Evolutionary conservation across 1,139 yeast genomes (phyloP).

Genomic region (Suhomyces coccinellae): DNA sequence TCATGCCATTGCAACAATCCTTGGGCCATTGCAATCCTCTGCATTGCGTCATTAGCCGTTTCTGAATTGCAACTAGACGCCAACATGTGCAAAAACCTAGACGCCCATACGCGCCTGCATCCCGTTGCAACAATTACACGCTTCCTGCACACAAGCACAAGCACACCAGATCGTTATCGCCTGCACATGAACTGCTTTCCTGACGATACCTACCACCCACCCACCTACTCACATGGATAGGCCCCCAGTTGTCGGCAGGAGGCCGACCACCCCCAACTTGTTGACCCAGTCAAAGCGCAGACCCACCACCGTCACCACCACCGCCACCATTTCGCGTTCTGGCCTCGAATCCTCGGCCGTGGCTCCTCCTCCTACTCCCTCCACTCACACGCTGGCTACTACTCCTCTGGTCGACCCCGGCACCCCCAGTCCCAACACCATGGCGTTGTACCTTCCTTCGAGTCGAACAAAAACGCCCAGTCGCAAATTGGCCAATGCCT

Average conservation of each 20-base stretch:
- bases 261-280: slow-evolving; percentile 8
- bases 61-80: no score
- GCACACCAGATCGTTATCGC: neutral
- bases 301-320: slow-evolving; percentile 14
- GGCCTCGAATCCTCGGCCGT: neutral
- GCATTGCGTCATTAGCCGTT: no score
- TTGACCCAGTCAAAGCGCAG: slow-evolving; percentile 7
- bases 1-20: no score
- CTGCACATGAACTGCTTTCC: neutral
- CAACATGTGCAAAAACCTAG: no score
- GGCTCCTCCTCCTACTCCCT: neutral
- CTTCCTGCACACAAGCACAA: neutral
- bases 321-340: slow-evolving; percentile 10
- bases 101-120: no score
- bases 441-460: neutral
- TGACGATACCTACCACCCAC: no score
- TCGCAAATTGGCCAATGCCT: slow-evolving; percentile 4
- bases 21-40: no score
- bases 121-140: no score
- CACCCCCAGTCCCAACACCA: slow-evolving; percentile 5
- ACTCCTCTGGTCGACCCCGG: neutral
- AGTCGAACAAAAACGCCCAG: slow-evolving; percentile 2
- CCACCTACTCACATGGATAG: neutral
- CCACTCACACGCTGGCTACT: slow-evolving; percentile 1
- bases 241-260: slow-evolving; percentile 1